Evolutionary conservation across 331 rosid species (phyloP), one percentile per base, ranked within the genome.

Genomic region (Ulmus americana): DNA sequence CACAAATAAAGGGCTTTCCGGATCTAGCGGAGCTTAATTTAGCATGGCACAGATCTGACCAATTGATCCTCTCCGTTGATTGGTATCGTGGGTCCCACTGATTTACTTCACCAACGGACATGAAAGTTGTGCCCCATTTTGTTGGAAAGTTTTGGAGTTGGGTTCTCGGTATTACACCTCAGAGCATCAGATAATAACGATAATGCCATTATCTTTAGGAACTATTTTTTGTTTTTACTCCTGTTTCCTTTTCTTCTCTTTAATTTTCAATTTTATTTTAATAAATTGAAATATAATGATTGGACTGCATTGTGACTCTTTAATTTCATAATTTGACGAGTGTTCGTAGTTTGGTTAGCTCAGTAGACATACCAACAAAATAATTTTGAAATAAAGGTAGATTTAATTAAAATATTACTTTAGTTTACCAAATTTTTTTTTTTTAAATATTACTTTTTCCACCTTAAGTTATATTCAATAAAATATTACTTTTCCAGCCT

Each of bases 1-100:
- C 18, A 45, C 64, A 55, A 67, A 45, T 39, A 55, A 55, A 67
- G 56, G 43, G 45, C 15, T 40, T 7, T 40, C 71, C 63, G 71
- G 53, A 67, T 67, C 55, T 13, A n/a, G 10, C 46, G 64, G 71
- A 65, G 51, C 10, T 20, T 18, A 60, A 43, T 39, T 39, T 18
- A 8, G 16, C 38, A 9, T 63, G 38, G 10, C 63, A 63, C 46
- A 59, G 14, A 10, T 28, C 7, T 1, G 16, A 10, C 12, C 22
- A 44, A 56, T 18, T 7, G 39, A 67, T 67, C 46, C 1, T 28
- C 39, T 9, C 71, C 71, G 55, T 45, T 4, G 1, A 8, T 28
- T 35, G 10, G 0, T 0, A 7, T 12, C 12, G 45, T 22, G 35
- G 62, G 52, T 4, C 20, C 38, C 70, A 2, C 6, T 35, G 2